phyloP scores from a whole-genome alignment of 768 basidiomycete species.

The Boletus rubroflammeus region DNA sequence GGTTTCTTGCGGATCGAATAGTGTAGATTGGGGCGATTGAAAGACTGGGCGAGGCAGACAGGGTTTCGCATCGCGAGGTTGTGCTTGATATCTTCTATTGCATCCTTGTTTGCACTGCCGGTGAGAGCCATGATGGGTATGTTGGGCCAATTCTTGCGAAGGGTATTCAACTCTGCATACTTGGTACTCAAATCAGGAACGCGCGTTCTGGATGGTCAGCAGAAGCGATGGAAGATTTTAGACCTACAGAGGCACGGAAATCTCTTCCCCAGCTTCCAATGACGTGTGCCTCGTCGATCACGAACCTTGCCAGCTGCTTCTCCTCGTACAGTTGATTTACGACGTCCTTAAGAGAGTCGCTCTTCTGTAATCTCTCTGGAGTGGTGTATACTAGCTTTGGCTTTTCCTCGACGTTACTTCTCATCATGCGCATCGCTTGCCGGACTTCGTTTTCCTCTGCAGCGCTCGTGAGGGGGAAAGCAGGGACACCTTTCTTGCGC shows the following conservation, averaged over 20 bases:
- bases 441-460: constrained; percentile 39
- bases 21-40: constrained; percentile 89
- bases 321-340: constrained; percentile 55
- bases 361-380: constrained; percentile 81
- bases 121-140: constrained; percentile 96
- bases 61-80: constrained; percentile 62
- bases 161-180: constrained; percentile 64
- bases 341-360: constrained; percentile 48
- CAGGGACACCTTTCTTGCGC: constrained; percentile 59
- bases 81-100: constrained; percentile 72
- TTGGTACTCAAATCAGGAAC: constrained; percentile 31
- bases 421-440: constrained; percentile 42
- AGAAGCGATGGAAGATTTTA: background rate
- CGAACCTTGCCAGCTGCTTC: constrained; percentile 76
- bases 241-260: constrained; percentile 76
- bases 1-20: constrained; percentile 62
- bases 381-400: constrained; percentile 83
- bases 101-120: constrained; percentile 83
- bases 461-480: constrained; percentile 64
- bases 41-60: constrained; percentile 68
- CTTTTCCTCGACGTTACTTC: constrained; percentile 36
- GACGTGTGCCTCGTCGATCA: constrained; percentile 96
- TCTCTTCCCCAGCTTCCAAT: constrained; percentile 94
- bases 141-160: constrained; percentile 71
- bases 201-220: background rate